Evolutionary conservation across 208 protist species (phyloP), one percentile per base, ranked within the genome.

Genomic region (Zelonia costaricensis): DNA sequence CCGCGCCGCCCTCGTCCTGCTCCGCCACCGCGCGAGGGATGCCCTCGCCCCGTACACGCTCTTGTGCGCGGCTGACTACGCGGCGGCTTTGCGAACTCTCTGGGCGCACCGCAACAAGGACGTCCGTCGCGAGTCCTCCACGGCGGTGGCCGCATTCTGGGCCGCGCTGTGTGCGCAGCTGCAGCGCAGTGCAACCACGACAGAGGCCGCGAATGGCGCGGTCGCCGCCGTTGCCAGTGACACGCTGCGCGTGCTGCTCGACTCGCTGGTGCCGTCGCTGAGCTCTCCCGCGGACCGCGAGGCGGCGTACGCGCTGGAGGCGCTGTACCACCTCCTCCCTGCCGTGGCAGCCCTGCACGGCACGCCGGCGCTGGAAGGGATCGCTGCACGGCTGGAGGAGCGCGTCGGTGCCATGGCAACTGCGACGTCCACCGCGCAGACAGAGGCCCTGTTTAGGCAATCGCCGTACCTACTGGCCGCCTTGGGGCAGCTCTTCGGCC

Each of bases 31-130:
- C 47, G 63, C 71, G 25, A 36, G 45, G 16, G 39, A 40, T 22
- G 39, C 45, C 18, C 60, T 88, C 12, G 71, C 69, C 12, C 73
- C 60, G 47, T 79, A 55, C 56, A 54, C 78, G 33, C 22, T 62
- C 22, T 12, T 45, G 12, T 69, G 74, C 58, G 64, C 77, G 15
- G 20, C 23, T 4, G 48, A 76, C 45, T 75, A 68, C 43, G 54
- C 59, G 9, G 33, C 42, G 1, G 15, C 64, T 12, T 38, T 90
- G 56, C 9, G 38, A 23, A 28, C 7, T 18, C 64, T 90, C 7
- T 84, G 78, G 78, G n/a, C 27, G 49, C 83, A 90, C 66, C 66
- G 64, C 40, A 86, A 90, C 64, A 69, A 54, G n/a, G 64, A 78
- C 20, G 48, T 90, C 10, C 79, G 73, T 57, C 76, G 80, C 13